A percentile compares a stretch with the other conserved stretches of the same genome.
Conservation (phyloP, 129 eudicot species). For the Lactuca sativa region DNA sequence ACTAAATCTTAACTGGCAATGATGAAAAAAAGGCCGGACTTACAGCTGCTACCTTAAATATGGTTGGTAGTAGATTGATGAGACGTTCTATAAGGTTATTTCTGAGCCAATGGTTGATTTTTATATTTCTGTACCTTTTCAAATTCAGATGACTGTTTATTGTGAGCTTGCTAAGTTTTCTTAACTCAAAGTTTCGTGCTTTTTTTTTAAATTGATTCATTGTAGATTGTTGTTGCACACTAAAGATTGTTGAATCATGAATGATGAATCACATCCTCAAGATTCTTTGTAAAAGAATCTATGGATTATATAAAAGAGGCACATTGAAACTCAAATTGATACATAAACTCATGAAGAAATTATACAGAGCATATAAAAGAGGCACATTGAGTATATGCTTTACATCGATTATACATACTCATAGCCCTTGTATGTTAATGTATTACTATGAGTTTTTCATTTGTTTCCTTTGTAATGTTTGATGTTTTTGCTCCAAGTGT, state of each 20-base stretch:
- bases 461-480: too few relatives aligned
- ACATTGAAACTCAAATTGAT: too few relatives aligned
- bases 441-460: too few relatives aligned
- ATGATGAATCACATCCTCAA: conserved; percentile 48
- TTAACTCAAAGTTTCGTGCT: not conserved
- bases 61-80: conserved; percentile 71
- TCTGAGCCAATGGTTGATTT: conserved; percentile 39
- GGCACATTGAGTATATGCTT: too few relatives aligned
- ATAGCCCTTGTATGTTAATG: too few relatives aligned
- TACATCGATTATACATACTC: too few relatives aligned
- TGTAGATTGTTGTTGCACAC: conserved; percentile 69
- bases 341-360: too few relatives aligned
- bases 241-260: conserved; percentile 44
- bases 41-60: conserved; percentile 46
- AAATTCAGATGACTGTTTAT: not conserved
- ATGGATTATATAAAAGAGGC: too few relatives aligned
- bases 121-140: too few relatives aligned
- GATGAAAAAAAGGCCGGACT: conserved; percentile 79
- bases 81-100: conserved; percentile 38
- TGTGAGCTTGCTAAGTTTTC: not conserved
- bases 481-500: too few relatives aligned
- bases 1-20: conserved; percentile 29
- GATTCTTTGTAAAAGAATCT: not conserved
- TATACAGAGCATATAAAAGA: too few relatives aligned
- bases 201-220: not conserved